Evolutionary conservation across 805 yeast species (phyloP), one percentile per base, ranked within the genome.

Genomic region (Kodamaea jinghongensis): DNA sequence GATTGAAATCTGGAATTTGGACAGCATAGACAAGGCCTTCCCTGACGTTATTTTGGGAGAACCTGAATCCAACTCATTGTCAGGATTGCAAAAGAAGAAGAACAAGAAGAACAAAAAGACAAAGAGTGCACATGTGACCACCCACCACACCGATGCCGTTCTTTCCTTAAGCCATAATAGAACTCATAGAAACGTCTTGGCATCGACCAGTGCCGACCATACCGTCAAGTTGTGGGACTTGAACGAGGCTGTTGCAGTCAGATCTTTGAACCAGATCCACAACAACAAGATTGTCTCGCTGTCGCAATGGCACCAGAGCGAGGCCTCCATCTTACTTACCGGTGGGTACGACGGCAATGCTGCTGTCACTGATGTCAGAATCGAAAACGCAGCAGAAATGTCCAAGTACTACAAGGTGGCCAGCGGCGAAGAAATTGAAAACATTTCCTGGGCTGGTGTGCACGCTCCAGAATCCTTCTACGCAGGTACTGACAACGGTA

Each of bases 191-290:
- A 81, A 86, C 45, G 82, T 93, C 13, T 76, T 93, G 44, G 96
- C 95, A 11, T 88, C 97, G 7, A 86, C 96, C 2, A 89, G 97
- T 6, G 98, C 98, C 1, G 99, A 93, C 58, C 77, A 81, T 46
- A 93, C 99, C 1, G 86, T 93, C 34, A 93, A 93, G 65, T 72
- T 93, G 50, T 93, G 99, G 99, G 99, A 93, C 63, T 73, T 93
- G 58, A 75, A 78, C 48, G 70, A 74, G 13, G 85, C 85, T 34
- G 67, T 66, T 34, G 95, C 91, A 17, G 96, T 83, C 11, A 80
- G 90, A 49, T 86, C 96, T 6, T 72, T 89, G 60, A 70, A 75
- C 46, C 55, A 65, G 3, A 73, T 88, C 45, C 99, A 93, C 65
- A 64, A 67, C n/a, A 79, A 79, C 46, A 89, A 86, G 55, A 78